A percentile compares a stretch with the other conserved stretches of the same genome.
phyloP scores from a whole-genome alignment of 768 basidiomycete genomes.

The Auricularia cornea region DNA sequence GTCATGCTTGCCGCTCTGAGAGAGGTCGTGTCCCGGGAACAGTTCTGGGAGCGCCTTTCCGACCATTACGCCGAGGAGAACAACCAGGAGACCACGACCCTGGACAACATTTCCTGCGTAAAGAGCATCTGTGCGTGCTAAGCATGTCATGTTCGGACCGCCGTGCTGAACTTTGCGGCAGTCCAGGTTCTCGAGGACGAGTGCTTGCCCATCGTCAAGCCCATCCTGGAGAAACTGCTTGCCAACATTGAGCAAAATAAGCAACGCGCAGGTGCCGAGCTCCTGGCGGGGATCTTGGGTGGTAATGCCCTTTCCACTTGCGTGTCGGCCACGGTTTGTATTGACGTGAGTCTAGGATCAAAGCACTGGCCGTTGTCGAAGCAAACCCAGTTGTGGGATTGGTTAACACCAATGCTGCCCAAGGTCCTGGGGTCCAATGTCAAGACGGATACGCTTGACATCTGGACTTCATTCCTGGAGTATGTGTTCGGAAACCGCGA shows the following conservation, averaged over 20 bases:
- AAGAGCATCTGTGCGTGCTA: constrained; percentile 61
- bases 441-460: constrained; percentile 70
- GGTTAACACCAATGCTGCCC: constrained; percentile 63
- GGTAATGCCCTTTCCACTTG: no score
- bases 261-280: constrained; percentile 80
- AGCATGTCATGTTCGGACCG: not conserved
- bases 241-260: constrained; percentile 72
- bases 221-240: constrained; percentile 55
- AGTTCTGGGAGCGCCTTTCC: constrained; percentile 64
- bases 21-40: constrained; percentile 34
- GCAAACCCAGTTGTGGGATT: constrained; percentile 65
- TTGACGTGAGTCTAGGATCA: no score
- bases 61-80: constrained; percentile 74
- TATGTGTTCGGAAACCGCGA: constrained; percentile 74
- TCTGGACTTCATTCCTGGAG: constrained; percentile 78
- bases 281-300: constrained; percentile 64
- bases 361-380: constrained; percentile 80
- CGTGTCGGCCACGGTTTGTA: no score
- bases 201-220: constrained; percentile 53
- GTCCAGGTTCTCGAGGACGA: constrained; percentile 75
- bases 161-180: constrained; percentile 24
- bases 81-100: constrained; percentile 49
- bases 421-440: constrained; percentile 61
- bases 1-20: constrained; percentile 44
- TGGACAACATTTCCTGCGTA: constrained; percentile 63